phyloP scores from a whole-genome alignment of 2,329 filamentous ascomycete species.

The Helicocarpus griseus region DNA sequence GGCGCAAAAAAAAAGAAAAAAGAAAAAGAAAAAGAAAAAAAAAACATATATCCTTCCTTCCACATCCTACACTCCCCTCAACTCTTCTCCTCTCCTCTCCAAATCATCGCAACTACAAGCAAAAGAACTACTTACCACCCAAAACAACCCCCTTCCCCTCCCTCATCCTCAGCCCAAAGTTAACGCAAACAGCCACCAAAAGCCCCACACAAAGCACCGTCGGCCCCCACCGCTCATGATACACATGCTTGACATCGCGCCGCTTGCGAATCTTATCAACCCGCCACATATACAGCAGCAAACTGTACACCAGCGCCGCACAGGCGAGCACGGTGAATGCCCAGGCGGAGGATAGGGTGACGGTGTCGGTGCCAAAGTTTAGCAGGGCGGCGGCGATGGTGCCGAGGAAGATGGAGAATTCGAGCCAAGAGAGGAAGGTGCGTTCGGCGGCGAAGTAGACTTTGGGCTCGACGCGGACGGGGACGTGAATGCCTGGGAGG shows the following conservation, averaged over 20 bases:
- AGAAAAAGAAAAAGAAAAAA: not conserved
- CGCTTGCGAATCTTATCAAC: slow-evolving; percentile 75
- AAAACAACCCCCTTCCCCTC: slow-evolving; percentile 36
- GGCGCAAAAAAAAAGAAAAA: no score
- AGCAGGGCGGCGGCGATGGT: slow-evolving; percentile 75
- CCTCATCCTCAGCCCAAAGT: slow-evolving; percentile 69
- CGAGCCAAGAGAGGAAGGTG: slow-evolving; percentile 94
- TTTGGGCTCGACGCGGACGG: slow-evolving; percentile 91
- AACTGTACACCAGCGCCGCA: slow-evolving; percentile 68
- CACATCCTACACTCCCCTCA: not conserved
- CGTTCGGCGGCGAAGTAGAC: slow-evolving; percentile 95
- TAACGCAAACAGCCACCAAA: slow-evolving; percentile 63
- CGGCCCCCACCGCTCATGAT: slow-evolving; percentile 84
- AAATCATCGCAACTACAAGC: not conserved
- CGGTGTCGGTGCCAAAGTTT: slow-evolving; percentile 58
- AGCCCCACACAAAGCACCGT: slow-evolving; percentile 64
- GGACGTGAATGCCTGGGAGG: slow-evolving; percentile 89
- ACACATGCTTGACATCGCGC: slow-evolving; percentile 62
- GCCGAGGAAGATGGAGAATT: slow-evolving; percentile 91
- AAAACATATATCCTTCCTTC: no score
- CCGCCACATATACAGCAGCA: slow-evolving; percentile 78
- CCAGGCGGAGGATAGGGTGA: slow-evolving; percentile 60
- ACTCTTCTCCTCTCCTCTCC: slow-evolving; percentile 6
- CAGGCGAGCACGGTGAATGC: slow-evolving; percentile 77
- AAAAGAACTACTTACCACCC: not conserved